Conservation (phyloP, 192 early-diverging fungal species). For the Backusella psychrophila region DNA sequence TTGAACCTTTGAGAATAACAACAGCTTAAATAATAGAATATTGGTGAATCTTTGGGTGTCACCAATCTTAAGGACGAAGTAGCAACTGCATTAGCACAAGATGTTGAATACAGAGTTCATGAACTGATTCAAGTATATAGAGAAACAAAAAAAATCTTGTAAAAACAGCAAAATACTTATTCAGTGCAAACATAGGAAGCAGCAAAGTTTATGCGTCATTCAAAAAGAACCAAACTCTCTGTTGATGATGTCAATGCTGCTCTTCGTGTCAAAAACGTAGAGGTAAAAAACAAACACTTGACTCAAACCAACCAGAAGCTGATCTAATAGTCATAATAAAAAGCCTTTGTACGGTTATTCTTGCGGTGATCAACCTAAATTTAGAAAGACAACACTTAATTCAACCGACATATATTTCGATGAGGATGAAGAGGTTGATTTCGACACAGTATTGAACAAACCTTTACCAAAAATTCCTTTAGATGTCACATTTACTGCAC, state of each 20-base stretch:
- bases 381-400: slow-evolving; percentile 65
- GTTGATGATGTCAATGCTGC: slow-evolving; percentile 91
- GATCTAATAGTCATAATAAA: neutral
- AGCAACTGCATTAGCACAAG: slow-evolving; percentile 77
- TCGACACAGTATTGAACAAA: slow-evolving; percentile 83
- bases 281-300: slow-evolving; percentile 45
- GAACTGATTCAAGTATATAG: slow-evolving; percentile 77
- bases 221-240: slow-evolving; percentile 75
- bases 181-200: slow-evolving; percentile 62
- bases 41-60: slow-evolving; percentile 84
- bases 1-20: neutral
- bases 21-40: slow-evolving; percentile 47
- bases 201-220: slow-evolving; percentile 96
- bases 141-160: neutral
- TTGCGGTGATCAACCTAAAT: slow-evolving; percentile 62
- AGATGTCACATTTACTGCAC: slow-evolving; percentile 86
- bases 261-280: slow-evolving; percentile 86
- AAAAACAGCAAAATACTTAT: neutral
- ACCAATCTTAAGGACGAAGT: slow-evolving; percentile 85
- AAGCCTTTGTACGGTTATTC: slow-evolving; percentile 92
- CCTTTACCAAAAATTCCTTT: slow-evolving; percentile 90
- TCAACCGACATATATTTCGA: slow-evolving; percentile 79
- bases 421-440: slow-evolving; percentile 92
- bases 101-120: slow-evolving; percentile 94
- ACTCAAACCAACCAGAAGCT: neutral